Base-by-base conservation (phyloP, 2,329 filamentous ascomycete species). In the Cordyceps fumosorosea region DNA sequence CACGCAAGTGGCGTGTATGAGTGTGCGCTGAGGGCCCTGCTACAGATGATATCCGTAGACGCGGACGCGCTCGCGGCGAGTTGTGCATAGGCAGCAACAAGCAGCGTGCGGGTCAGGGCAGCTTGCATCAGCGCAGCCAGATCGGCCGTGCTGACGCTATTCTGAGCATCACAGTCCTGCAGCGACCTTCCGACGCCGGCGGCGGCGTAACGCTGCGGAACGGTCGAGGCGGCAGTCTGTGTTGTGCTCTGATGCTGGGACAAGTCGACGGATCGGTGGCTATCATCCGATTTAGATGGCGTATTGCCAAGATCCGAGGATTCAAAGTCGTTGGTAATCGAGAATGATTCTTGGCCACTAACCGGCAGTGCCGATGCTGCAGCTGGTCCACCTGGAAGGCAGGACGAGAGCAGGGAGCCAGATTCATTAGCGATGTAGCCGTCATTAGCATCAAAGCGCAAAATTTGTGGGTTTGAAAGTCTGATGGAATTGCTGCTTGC, bases 391-490 rank as follows among this genome's bases (percentile, higher is more conserved):
- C 18, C 0, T 32, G 1, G 16, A 3, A 10, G 3, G 45, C 22
- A 56, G n/a, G 54, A 16, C 2, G n/a, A 22, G 45, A 42, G n/a
- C 11, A 32, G 40, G 14, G 42, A 56, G 24, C 57, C 37, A 14
- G 57, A 51, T 52, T 60, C 32, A 18, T 53, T 37, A 53, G 57
- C 53, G 40, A 52, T 22, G 47, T 60, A 60, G 24, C 57, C 50
- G 16, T 48, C 57, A 34, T 53, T 12, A 11, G 44, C 20, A 6
- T 44, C 34, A n/a, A n/a, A n/a, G n/a, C n/a, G n/a, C n/a, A n/a
- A n/a, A n/a, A n/a, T n/a, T n/a, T n/a, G n/a, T n/a, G n/a, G n/a
- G n/a, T n/a, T n/a, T n/a, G n/a, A n/a, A n/a, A n/a, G n/a, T n/a
- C n/a, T n/a, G n/a, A n/a, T n/a, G n/a, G n/a, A n/a, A n/a, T n/a